Evolutionary conservation across 495 filamentous ascomycete species (phyloP).

Genomic region (Haplographium delicatum): DNA sequence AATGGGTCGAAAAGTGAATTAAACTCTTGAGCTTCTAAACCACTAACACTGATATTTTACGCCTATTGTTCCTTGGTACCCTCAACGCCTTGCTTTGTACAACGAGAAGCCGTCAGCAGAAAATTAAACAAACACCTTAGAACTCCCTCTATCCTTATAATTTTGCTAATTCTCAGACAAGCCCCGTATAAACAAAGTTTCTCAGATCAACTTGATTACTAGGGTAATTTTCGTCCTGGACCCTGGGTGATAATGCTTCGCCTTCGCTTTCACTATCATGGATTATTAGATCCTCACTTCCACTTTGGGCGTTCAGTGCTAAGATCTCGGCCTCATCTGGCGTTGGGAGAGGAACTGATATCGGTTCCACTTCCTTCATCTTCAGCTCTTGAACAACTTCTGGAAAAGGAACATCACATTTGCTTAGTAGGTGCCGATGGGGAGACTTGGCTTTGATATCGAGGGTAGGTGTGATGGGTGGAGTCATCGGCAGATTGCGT

Average conservation of each 20-base stretch:
- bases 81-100: no score
- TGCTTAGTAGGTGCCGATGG: slow-evolving; percentile 17
- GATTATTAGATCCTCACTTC: slow-evolving; percentile 27
- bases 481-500: slow-evolving; percentile 16
- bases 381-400: slow-evolving; percentile 12
- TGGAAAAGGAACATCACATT: slow-evolving; percentile 19
- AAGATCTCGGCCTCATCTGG: slow-evolving; percentile 22
- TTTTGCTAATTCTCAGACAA: no score
- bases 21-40: no score
- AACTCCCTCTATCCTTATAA: no score
- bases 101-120: no score
- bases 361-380: slow-evolving; percentile 10
- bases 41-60: no score
- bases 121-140: no score
- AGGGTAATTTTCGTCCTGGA: neutral
- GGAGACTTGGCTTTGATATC: neutral
- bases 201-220: slow-evolving; percentile 7
- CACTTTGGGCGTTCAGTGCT: slow-evolving; percentile 8
- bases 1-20: no score
- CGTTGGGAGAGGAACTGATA: slow-evolving; percentile 17
- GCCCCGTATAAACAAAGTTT: slow-evolving; percentile 14
- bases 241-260: slow-evolving; percentile 6
- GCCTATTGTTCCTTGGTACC: no score
- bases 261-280: slow-evolving; percentile 26
- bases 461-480: slow-evolving; percentile 12